Percentiles rank a stretch among this genome's conserved stretches.
Conservation (phyloP, 139 green algal species). For the Chlamydomonas schloesseri region DNA sequence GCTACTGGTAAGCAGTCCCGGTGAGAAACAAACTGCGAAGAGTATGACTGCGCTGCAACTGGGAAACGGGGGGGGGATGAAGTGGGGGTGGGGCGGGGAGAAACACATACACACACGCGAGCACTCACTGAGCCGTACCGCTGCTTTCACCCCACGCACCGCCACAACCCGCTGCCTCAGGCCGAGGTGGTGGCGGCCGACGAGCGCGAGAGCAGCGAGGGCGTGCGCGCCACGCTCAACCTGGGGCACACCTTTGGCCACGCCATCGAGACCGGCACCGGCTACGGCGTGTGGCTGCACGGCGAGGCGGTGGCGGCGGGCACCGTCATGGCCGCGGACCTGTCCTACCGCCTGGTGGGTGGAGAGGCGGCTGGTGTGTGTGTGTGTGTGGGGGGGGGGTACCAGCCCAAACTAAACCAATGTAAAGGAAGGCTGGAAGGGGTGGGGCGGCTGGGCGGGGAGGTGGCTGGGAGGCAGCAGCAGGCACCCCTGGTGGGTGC, state of each 20-base stretch:
- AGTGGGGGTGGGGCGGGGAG: too few species aligned
- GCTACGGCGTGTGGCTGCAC: slow-evolving; percentile 71
- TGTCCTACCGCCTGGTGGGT: slow-evolving; percentile 86
- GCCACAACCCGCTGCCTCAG: background rate
- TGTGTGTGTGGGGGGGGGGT: background rate
- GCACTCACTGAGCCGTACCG: background rate
- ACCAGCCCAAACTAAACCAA: background rate
- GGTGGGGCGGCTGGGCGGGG: too few species aligned
- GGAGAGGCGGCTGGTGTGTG: background rate
- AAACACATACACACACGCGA: too few species aligned
- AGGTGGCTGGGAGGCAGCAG: too few species aligned
- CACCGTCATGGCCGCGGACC: slow-evolving; percentile 96
- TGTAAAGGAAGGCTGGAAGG: too few species aligned
- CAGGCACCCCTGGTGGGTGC: too few species aligned
- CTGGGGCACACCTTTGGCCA: slow-evolving; percentile 99
- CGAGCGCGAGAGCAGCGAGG: slow-evolving; percentile 89
- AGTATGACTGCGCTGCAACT: too few species aligned
- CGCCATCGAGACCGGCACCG: slow-evolving; percentile 93
- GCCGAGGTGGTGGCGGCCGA: slow-evolving; percentile 91
- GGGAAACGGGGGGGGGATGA: too few species aligned
- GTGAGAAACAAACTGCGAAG: too few species aligned
- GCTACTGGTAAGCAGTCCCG: too few species aligned
- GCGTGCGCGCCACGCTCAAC: slow-evolving; percentile 97
- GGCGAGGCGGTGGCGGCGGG: slow-evolving; percentile 96
- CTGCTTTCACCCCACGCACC: background rate